A percentile compares a stretch with the other conserved stretches of the same genome.
These are phyloP conservation scores for Musa schizocarpa DNA, from an alignment of 176 grass and related monocot species.

Conservation along the genomic window DNA sequence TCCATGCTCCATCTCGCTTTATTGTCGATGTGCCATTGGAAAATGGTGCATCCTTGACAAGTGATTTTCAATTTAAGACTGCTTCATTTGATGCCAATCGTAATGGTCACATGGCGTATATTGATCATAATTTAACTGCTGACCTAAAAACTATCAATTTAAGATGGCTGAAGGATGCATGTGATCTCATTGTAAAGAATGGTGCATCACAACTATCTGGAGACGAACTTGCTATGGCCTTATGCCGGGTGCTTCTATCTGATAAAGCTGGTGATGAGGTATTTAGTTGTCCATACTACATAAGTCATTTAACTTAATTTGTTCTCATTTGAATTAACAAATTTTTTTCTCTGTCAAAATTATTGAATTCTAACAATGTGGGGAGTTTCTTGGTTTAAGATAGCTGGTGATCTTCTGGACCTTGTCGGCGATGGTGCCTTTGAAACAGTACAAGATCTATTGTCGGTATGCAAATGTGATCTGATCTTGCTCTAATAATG, in stretches of 20 bases:
- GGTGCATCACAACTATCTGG: slow-evolving; percentile 65
- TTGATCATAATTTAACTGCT: slow-evolving; percentile 31
- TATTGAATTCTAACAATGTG: slow-evolving; percentile 3
- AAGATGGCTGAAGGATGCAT: slow-evolving; percentile 82
- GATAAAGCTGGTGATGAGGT: slow-evolving; percentile 91
- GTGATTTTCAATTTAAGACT: slow-evolving; percentile 20
- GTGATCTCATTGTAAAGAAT: slow-evolving; percentile 50
- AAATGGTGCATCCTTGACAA: slow-evolving; percentile 28
- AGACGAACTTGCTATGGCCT: slow-evolving; percentile 85
- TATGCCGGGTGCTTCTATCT: slow-evolving; percentile 79
- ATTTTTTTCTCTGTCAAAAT: slow-evolving; percentile 5
- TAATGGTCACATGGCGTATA: slow-evolving; percentile 20
- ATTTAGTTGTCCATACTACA: neutral
- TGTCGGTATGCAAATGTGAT: slow-evolving; percentile 47
- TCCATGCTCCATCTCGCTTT: slow-evolving; percentile 73
- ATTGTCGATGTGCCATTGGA: slow-evolving; percentile 52
- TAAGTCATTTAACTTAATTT: neutral
- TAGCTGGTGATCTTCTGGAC: slow-evolving; percentile 89
- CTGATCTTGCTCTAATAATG: neutral
- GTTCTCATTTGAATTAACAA: neutral
- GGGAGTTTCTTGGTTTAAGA: slow-evolving; percentile 26
- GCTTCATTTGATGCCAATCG: slow-evolving; percentile 25
- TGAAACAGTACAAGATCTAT: slow-evolving; percentile 80
- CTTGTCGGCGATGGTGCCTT: slow-evolving; percentile 79
- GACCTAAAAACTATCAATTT: slow-evolving; percentile 44